These are phyloP conservation scores for Rhynchospora breviuscula DNA, from an alignment of 176 grass and related monocot genomes.

Conservation along the genomic window DNA sequence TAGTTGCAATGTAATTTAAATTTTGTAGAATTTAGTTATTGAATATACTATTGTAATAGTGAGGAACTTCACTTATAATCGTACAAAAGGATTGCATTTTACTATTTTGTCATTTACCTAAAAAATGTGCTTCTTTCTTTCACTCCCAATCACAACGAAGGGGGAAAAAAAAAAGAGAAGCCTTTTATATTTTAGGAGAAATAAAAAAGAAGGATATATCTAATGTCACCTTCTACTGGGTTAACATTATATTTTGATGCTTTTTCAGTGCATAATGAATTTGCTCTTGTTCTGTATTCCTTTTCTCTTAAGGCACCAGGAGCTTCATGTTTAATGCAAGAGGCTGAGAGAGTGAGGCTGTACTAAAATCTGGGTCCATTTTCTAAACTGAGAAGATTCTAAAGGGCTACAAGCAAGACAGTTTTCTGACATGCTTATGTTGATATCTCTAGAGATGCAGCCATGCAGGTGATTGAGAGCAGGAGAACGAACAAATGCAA, in stretches of 20 bases:
- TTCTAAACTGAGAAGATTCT: conserved; percentile 51
- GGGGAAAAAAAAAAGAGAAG: background rate
- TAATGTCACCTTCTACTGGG: background rate
- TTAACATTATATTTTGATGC: background rate
- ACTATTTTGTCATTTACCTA: background rate
- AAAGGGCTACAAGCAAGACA: conserved; percentile 86
- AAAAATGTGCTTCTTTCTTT: background rate
- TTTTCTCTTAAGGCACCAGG: conserved; percentile 54
- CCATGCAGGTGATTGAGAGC: no score
- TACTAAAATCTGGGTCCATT: conserved; percentile 43
- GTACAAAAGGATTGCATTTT: background rate
- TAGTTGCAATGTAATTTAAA: background rate
- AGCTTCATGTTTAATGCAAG: conserved; percentile 71
- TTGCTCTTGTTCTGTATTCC: conserved; percentile 4
- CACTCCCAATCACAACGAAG: background rate
- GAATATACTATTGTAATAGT: background rate
- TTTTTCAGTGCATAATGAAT: background rate
- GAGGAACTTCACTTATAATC: background rate
- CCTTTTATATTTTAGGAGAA: background rate
- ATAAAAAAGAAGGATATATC: background rate
- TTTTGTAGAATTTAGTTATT: background rate
- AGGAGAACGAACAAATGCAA: no score
- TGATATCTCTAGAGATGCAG: conserved; percentile 78
- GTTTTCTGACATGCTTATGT: conserved; percentile 77
- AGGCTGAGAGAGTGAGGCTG: conserved; percentile 57